Percentiles rank a stretch among this genome's conserved stretches.
Evolutionary conservation across 768 basidiomycete genomes (phyloP).

Genomic region (Trametes coccinea): DNA sequence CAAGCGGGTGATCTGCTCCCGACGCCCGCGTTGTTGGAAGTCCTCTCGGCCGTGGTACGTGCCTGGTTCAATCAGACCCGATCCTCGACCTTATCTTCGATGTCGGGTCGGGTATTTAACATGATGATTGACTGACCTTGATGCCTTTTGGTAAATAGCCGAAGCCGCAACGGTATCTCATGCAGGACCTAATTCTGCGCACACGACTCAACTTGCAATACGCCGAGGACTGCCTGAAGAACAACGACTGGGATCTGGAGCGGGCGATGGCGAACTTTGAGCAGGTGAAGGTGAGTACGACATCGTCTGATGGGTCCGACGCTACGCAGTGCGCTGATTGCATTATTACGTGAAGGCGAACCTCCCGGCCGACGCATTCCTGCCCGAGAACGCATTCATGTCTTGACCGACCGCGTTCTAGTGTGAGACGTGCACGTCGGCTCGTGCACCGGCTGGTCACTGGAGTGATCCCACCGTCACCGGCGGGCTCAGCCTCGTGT

Average conservation of each 20-base stretch:
- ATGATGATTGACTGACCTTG: constrained; percentile 7
- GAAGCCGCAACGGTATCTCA: constrained; percentile 67
- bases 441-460: constrained; percentile 10
- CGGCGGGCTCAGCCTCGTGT: constrained; percentile 13
- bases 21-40: constrained; percentile 43
- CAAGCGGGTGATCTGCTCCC: constrained; percentile 47
- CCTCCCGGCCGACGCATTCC: constrained; percentile 40
- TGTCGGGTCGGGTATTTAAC: background rate
- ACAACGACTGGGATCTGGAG: constrained; percentile 83
- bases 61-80: constrained; percentile 17
- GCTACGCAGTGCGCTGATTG: constrained; percentile 22
- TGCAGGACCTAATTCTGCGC: constrained; percentile 66
- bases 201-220: constrained; percentile 82
- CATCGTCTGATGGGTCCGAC: constrained; percentile 1
- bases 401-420: constrained; percentile 25
- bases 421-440: constrained; percentile 18
- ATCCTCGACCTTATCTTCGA: constrained; percentile 13
- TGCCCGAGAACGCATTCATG: constrained; percentile 58
- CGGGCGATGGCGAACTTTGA: constrained; percentile 84
- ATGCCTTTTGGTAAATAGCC: constrained; percentile 44
- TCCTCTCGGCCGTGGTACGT: constrained; percentile 56
- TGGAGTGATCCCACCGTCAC: constrained; percentile 5
- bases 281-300: constrained; percentile 71
- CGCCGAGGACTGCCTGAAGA: constrained; percentile 80
- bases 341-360: constrained; percentile 28